phyloP scores from a whole-genome alignment of 306 rosid genomes.

The Carpinus fangiana region DNA sequence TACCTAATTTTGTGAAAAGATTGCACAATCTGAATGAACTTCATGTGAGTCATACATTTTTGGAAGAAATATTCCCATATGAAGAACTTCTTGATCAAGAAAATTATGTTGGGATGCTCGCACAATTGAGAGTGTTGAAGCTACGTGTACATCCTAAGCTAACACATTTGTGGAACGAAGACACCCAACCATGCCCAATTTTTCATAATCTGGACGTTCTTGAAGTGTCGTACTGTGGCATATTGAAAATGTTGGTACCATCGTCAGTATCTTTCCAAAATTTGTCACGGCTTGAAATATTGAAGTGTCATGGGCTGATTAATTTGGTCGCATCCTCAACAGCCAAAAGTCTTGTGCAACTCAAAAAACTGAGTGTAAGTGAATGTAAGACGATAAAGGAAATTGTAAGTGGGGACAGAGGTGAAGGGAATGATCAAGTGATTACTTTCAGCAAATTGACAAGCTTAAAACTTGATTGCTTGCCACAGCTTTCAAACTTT shows the following conservation, averaged over 20 bases:
- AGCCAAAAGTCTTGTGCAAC: background rate
- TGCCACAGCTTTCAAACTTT: background rate
- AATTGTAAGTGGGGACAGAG: background rate
- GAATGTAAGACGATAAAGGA: background rate
- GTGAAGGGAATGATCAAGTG: background rate
- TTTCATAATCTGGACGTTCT: too few species aligned
- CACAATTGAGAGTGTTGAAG: too few species aligned
- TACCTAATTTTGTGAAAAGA: background rate
- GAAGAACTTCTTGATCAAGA: background rate
- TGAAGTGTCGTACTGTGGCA: too few species aligned
- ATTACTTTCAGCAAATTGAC: background rate
- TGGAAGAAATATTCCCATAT: slow-evolving; percentile 4
- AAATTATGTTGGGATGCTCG: too few species aligned
- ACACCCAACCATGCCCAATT: too few species aligned
- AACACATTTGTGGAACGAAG: too few species aligned
- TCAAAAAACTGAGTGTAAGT: background rate
- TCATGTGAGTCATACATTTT: background rate
- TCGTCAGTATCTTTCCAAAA: background rate
- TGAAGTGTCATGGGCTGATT: background rate
- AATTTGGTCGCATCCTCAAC: background rate
- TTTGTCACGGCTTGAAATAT: background rate
- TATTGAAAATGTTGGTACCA: background rate
- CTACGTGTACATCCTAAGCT: too few species aligned
- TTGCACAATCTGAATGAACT: background rate
- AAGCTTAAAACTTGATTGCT: background rate